phyloP scores from a whole-genome alignment of 2,329 filamentous ascomycete species.

The Simplicillium sp. region DNA sequence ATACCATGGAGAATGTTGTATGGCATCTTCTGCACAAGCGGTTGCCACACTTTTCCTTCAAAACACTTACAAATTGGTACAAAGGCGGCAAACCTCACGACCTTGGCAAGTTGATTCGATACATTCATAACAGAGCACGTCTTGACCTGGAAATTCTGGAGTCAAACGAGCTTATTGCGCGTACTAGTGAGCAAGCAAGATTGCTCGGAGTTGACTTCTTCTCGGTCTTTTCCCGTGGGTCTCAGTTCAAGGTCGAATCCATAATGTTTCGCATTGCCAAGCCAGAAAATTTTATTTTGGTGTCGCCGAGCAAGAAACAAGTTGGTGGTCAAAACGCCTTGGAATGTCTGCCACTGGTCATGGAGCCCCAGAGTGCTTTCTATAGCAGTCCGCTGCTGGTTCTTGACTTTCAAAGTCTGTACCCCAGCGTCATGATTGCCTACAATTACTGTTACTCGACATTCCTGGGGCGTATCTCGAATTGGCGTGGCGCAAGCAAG shows the following conservation, averaged over 20 bases:
- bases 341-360: slow-evolving; percentile 88
- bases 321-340: slow-evolving; percentile 90
- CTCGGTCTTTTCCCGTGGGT: slow-evolving; percentile 88
- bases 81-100: slow-evolving; percentile 57
- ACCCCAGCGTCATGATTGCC: slow-evolving; percentile 97
- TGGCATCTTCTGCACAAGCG: slow-evolving; percentile 84
- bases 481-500: slow-evolving; percentile 87
- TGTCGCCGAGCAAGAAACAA: slow-evolving; percentile 85
- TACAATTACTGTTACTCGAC: slow-evolving; percentile 99
- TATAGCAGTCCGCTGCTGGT: slow-evolving; percentile 86
- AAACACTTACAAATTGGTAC: slow-evolving; percentile 77
- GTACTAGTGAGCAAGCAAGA: slow-evolving; percentile 90
- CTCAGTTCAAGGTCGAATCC: slow-evolving; percentile 97
- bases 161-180: slow-evolving; percentile 75
- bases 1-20: slow-evolving; percentile 91
- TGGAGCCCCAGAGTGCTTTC: slow-evolving; percentile 94
- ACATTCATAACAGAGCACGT: slow-evolving; percentile 67
- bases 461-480: slow-evolving; percentile 74
- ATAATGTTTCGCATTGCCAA: slow-evolving; percentile 99
- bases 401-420: slow-evolving; percentile 90
- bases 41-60: slow-evolving; percentile 78
- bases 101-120: slow-evolving; percentile 64
- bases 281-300: slow-evolving; percentile 83
- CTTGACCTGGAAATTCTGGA: slow-evolving; percentile 88
- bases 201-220: slow-evolving; percentile 93